These are phyloP conservation scores for Tuber brumale DNA, from an alignment of 495 filamentous ascomycete species.

Conservation along the genomic window DNA sequence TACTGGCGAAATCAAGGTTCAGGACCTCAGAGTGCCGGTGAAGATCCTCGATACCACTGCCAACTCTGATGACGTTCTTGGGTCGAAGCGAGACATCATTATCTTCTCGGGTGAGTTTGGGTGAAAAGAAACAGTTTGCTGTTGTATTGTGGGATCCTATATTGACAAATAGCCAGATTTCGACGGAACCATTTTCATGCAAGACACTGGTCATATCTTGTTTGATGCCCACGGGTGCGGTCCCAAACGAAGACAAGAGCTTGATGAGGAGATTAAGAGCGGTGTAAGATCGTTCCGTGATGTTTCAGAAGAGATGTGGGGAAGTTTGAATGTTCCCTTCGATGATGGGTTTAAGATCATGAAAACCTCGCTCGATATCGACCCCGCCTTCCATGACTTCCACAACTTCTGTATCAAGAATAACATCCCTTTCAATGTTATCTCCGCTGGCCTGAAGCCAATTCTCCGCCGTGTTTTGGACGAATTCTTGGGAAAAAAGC, in stretches of 20 bases:
- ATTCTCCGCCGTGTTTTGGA: conserved; percentile 58
- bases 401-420: conserved; percentile 60
- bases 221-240: conserved; percentile 65
- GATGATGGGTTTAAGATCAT: conserved; percentile 69
- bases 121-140: background rate
- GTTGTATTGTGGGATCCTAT: background rate
- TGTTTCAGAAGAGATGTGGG: conserved; percentile 74
- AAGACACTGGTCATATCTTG: conserved; percentile 70
- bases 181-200: conserved; percentile 72
- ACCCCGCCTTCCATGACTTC: conserved; percentile 60
- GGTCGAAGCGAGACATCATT: conserved; percentile 40
- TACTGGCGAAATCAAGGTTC: conserved; percentile 36
- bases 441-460: conserved; percentile 65
- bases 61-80: conserved; percentile 29
- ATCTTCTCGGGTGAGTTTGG: conserved; percentile 38
- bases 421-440: conserved; percentile 65
- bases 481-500: conserved; percentile 57
- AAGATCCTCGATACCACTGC: conserved; percentile 30
- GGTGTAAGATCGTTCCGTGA: conserved; percentile 65
- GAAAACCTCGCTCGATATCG: conserved; percentile 58
- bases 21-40: conserved; percentile 37
- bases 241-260: conserved; percentile 49
- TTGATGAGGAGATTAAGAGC: conserved; percentile 61
- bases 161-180: conserved; percentile 51
- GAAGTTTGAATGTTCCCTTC: conserved; percentile 60